Conservation (phyloP, 164 flowering plant genomes). For the Euptelea pleiosperma region DNA sequence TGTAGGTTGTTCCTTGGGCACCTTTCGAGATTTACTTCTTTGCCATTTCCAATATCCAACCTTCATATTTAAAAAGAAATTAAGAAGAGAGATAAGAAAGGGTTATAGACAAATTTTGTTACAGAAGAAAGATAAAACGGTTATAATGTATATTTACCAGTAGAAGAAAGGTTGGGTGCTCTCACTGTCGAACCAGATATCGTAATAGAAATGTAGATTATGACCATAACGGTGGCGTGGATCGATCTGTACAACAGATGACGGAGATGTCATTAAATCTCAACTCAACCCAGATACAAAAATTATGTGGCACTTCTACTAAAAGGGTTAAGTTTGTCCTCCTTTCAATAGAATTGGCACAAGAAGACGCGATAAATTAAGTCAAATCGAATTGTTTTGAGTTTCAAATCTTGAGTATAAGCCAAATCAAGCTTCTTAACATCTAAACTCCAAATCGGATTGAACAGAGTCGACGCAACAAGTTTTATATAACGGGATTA, state of each 20-base stretch:
- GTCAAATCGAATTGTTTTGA: no score
- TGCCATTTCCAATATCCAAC: constrained; percentile 80
- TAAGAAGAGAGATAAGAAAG: not conserved
- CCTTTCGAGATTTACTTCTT: constrained; percentile 46
- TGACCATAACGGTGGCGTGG: constrained; percentile 76
- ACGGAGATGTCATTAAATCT: not conserved
- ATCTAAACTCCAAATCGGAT: no score
- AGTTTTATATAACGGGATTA: no score
- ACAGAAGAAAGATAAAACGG: not conserved
- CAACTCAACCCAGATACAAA: not conserved
- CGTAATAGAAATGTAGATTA: constrained; percentile 61
- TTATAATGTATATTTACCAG: constrained; percentile 37
- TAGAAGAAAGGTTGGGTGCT: constrained; percentile 75
- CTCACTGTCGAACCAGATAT: constrained; percentile 49
- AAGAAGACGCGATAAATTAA: no score
- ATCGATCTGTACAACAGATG: constrained; percentile 49
- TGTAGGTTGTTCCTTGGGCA: constrained; percentile 52
- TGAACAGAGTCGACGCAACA: no score
- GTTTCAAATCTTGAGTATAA: not conserved
- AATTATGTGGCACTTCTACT: no score
- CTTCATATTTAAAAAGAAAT: constrained; percentile 23
- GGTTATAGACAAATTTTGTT: not conserved
- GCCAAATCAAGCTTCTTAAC: no score
- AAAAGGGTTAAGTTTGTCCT: no score
- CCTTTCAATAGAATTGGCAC: no score